Evolutionary conservation across 2,329 filamentous ascomycete species (phyloP).

Genomic region (Byssochlamys sp.): DNA sequence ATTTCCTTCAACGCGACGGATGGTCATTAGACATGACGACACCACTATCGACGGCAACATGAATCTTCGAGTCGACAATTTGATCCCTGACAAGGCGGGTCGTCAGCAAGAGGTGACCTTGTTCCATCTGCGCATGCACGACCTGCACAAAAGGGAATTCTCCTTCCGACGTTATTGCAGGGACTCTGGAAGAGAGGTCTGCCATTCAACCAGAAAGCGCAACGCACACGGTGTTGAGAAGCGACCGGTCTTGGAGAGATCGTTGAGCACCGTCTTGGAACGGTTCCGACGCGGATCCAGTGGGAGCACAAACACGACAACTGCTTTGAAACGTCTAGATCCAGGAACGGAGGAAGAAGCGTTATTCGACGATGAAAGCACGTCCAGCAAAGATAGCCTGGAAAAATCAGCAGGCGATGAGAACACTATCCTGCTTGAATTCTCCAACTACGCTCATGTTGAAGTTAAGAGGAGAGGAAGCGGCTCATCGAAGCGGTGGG

Average conservation of each 20-base stretch:
- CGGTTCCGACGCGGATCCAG: slow-evolving; percentile 49
- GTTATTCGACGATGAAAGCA: slow-evolving; percentile 12
- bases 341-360: slow-evolving; percentile 39
- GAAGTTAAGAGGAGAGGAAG: slow-evolving; percentile 63
- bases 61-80: slow-evolving; percentile 83
- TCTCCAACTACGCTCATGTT: slow-evolving; percentile 92
- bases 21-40: slow-evolving; percentile 83
- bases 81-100: slow-evolving; percentile 50
- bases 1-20: slow-evolving; percentile 73
- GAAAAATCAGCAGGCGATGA: slow-evolving; percentile 42
- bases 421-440: slow-evolving; percentile 80
- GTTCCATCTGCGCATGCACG: slow-evolving; percentile 92
- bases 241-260: slow-evolving; percentile 46
- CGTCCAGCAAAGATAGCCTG: slow-evolving; percentile 1
- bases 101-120: slow-evolving; percentile 60
- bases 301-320: slow-evolving; percentile 32
- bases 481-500: slow-evolving; percentile 64
- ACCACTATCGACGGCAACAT: slow-evolving; percentile 86
- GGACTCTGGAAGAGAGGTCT: slow-evolving; percentile 86
- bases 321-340: slow-evolving; percentile 45
- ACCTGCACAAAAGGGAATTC: slow-evolving; percentile 75
- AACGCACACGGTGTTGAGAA: slow-evolving; percentile 44
- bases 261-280: slow-evolving; percentile 51
- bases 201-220: slow-evolving; percentile 67
- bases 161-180: slow-evolving; percentile 85